phyloP scores from a whole-genome alignment of 305 asterid species.

The Petunia hybrid region DNA sequence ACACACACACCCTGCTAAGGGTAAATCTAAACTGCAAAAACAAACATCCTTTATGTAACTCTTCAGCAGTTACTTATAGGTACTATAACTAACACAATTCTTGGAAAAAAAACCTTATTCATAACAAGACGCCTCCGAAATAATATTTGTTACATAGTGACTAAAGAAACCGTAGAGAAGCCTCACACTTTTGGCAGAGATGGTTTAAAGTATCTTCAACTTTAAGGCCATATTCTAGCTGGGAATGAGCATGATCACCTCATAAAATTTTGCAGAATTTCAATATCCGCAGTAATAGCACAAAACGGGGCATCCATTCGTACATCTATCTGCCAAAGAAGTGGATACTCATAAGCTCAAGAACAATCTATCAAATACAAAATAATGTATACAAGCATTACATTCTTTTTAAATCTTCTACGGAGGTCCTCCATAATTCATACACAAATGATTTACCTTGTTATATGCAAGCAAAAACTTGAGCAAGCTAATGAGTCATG shows the following conservation, averaged over 20 bases:
- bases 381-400: too few species aligned
- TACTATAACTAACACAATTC: conserved; percentile 12
- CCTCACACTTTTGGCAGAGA: conserved; percentile 94
- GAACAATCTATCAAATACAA: too few species aligned
- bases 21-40: too few species aligned
- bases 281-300: conserved; percentile 72
- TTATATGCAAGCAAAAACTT: conserved; percentile 73
- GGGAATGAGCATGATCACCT: conserved; percentile 54
- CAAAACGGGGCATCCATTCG: conserved; percentile 81
- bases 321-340: conserved; percentile 76
- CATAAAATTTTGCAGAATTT: conserved; percentile 78
- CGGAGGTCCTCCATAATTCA: too few species aligned
- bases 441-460: conserved; percentile 55
- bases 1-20: too few species aligned
- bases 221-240: conserved; percentile 50
- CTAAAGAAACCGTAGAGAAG: conserved; percentile 84
- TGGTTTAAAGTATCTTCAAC: conserved; percentile 69
- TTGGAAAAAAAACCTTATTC: conserved; percentile 64
- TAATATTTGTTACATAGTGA: conserved; percentile 77
- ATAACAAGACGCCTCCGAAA: conserved; percentile 80
- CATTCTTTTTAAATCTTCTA: too few species aligned
- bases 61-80: not conserved
- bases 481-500: conserved; percentile 70
- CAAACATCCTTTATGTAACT: too few species aligned
- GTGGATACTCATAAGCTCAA: not conserved